Conservation (phyloP, 176 grass and related monocot species). For the Rhynchospora tenuis region DNA sequence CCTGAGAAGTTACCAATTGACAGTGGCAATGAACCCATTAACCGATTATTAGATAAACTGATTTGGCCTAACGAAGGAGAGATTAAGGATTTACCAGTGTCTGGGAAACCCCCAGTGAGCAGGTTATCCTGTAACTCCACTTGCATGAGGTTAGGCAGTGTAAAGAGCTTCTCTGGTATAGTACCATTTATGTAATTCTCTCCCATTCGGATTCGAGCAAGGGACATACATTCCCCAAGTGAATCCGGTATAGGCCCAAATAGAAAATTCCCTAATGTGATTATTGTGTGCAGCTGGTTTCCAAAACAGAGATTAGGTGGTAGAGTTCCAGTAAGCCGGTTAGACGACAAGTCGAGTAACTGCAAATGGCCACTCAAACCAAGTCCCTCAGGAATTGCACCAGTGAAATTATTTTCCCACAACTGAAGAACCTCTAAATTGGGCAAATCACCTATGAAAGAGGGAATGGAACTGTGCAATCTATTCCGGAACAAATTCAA, state of each 20-base stretch:
- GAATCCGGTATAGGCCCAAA: constrained; percentile 63
- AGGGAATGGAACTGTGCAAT: constrained; percentile 64
- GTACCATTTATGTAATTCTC: constrained; percentile 83
- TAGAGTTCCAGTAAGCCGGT: constrained; percentile 62
- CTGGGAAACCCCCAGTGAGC: constrained; percentile 53
- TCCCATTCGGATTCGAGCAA: constrained; percentile 62
- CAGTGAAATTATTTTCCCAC: constrained; percentile 97
- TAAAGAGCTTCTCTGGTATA: constrained; percentile 57
- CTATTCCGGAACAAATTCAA: constrained; percentile 81
- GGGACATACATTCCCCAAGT: constrained; percentile 45
- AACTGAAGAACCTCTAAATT: constrained; percentile 88
- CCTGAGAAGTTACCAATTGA: constrained; percentile 56
- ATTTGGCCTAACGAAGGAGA: constrained; percentile 55
- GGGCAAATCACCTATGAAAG: constrained; percentile 59
- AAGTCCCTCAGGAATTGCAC: constrained; percentile 47
- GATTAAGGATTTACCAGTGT: constrained; percentile 28
- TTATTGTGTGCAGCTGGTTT: constrained; percentile 64
- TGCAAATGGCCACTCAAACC: constrained; percentile 45
- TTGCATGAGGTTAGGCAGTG: constrained; percentile 66
- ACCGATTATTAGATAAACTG: constrained; percentile 60
- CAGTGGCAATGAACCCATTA: constrained; percentile 46
- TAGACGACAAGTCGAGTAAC: constrained; percentile 76
- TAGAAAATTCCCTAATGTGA: constrained; percentile 67
- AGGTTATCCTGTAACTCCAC: constrained; percentile 88
- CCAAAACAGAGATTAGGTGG: constrained; percentile 57